Conservation (phyloP, 2,329 filamentous ascomycete genomes). For the Neofusicoccum laricinum region DNA sequence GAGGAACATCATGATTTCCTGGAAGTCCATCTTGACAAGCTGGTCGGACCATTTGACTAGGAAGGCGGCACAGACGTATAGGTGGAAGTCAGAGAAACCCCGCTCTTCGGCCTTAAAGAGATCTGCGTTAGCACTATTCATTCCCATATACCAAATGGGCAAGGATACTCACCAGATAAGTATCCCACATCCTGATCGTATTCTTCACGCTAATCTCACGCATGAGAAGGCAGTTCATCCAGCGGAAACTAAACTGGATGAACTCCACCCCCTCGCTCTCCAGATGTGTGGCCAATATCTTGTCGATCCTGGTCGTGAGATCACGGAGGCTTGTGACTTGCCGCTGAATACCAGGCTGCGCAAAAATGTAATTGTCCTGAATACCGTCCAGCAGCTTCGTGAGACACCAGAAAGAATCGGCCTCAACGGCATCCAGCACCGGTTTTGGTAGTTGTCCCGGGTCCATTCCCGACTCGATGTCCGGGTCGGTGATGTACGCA, state of each 20-base stretch:
- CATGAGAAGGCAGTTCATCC: conserved; percentile 99
- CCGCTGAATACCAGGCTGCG: conserved; percentile 92
- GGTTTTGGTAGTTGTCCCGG: conserved; percentile 87
- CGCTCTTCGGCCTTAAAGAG: conserved; percentile 82
- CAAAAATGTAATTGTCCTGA: conserved; percentile 98
- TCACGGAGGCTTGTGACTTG: conserved; percentile 88
- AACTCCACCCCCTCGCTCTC: conserved; percentile 93
- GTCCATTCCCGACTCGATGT: conserved; percentile 94
- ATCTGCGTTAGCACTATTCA: conserved; percentile 11
- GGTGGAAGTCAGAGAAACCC: conserved; percentile 95
- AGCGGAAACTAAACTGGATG: conserved; percentile 98
- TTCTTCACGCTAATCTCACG: conserved; percentile 94
- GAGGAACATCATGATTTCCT: conserved; percentile 99
- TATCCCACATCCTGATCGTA: conserved; percentile 99
- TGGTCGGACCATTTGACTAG: conserved; percentile 98
- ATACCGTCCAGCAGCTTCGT: conserved; percentile 98
- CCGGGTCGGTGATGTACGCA: conserved; percentile 88
- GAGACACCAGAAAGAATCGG: conserved; percentile 97
- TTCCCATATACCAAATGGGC: not conserved
- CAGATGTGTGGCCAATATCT: conserved; percentile 78
- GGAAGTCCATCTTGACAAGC: conserved; percentile 93
- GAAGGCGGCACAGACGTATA: conserved; percentile 97
- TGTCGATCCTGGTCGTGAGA: conserved; percentile 86
- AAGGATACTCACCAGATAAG: conserved; percentile 73
- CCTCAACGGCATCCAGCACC: conserved; percentile 93